A percentile compares a stretch with the other conserved stretches of the same genome.
Evolutionary conservation across 129 eudicot genomes (phyloP).

Genomic region (Lonicera japonica): DNA sequence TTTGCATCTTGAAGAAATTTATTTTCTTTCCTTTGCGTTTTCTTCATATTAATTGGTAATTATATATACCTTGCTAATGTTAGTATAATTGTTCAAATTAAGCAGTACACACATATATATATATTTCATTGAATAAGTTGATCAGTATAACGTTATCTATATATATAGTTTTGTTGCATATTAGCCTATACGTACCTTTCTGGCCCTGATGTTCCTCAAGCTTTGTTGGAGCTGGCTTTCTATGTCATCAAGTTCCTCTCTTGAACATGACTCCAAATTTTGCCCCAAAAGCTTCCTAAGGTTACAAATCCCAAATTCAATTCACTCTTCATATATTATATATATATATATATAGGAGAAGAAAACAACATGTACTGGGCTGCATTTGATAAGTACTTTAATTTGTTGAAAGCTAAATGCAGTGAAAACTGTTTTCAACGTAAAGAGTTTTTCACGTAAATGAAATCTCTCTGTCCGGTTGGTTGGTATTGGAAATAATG

Average conservation of each 20-base stretch:
- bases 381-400: not conserved
- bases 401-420: not conserved
- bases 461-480: too few relatives aligned
- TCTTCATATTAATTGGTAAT: not conserved
- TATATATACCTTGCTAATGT: not conserved
- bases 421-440: too few relatives aligned
- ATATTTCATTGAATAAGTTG: too few relatives aligned
- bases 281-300: conserved; percentile 17
- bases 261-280: conserved; percentile 8
- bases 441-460: too few relatives aligned
- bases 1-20: not conserved
- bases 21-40: not conserved
- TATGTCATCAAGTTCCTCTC: conserved; percentile 10
- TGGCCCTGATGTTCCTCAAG: conserved; percentile 6
- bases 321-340: too few relatives aligned
- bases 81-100: too few relatives aligned
- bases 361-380: too few relatives aligned
- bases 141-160: too few relatives aligned
- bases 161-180: too few relatives aligned
- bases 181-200: not conserved
- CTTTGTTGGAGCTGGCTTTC: conserved; percentile 13
- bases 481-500: too few relatives aligned
- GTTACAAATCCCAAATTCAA: not conserved
- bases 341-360: too few relatives aligned
- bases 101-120: too few relatives aligned